These are phyloP conservation scores for Graphilbum fragrans DNA, from an alignment of 2,329 filamentous ascomycete genomes.

Conservation along the genomic window DNA sequence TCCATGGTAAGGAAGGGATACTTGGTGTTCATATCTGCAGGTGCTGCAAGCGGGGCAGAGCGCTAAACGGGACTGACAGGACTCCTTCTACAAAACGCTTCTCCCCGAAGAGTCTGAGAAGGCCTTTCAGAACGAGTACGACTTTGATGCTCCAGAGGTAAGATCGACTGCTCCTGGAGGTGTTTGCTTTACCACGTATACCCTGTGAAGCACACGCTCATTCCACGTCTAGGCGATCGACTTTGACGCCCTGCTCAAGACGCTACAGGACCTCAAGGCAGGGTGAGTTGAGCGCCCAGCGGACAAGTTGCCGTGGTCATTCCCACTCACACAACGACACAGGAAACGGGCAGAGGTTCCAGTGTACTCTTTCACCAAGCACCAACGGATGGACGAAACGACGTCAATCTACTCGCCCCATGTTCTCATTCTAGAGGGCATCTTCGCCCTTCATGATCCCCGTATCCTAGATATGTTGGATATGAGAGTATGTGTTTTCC, in stretches of 20 bases:
- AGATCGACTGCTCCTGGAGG: constrained; percentile 8
- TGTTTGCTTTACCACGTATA: too few species aligned
- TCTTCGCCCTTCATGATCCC: constrained; percentile 84
- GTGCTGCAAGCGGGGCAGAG: not conserved
- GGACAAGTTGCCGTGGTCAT: too few species aligned
- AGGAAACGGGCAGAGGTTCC: constrained; percentile 86
- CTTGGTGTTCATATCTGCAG: not conserved
- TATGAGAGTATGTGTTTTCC: constrained; percentile 53
- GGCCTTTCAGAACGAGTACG: constrained; percentile 84
- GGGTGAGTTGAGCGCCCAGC: constrained; percentile 51
- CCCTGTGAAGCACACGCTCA: too few species aligned
- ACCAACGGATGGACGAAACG: constrained; percentile 66
- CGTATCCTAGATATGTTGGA: constrained; percentile 79
- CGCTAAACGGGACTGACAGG: constrained; percentile 35
- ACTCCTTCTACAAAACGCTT: constrained; percentile 93
- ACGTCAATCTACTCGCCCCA: constrained; percentile 93
- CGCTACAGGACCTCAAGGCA: constrained; percentile 72
- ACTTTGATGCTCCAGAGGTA: constrained; percentile 83
- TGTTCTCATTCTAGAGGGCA: constrained; percentile 89
- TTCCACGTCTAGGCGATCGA: constrained; percentile 56
- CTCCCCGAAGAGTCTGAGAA: constrained; percentile 63
- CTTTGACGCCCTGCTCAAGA: constrained; percentile 77
- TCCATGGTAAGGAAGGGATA: constrained; percentile 61
- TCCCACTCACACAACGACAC: constrained; percentile 2
- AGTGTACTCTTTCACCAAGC: constrained; percentile 88